A percentile compares a stretch with the other conserved stretches of the same genome.
Conservation (phyloP, 2,329 filamentous ascomycete species). For the Penicillium crustosum region DNA sequence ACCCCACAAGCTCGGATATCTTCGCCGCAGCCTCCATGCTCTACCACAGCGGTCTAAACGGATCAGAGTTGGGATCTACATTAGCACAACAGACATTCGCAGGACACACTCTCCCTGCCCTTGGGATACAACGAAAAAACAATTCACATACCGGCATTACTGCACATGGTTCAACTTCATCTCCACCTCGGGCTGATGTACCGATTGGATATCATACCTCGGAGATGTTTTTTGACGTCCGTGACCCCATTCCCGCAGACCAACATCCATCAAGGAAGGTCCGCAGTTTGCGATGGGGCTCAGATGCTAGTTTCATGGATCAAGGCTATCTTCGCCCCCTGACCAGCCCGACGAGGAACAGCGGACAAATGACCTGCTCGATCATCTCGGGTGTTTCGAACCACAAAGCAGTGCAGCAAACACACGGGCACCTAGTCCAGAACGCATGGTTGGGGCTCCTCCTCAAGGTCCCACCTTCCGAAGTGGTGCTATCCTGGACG, state of each 20-base stretch:
- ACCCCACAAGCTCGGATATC: slow-evolving; percentile 49
- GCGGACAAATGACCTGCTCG: slow-evolving; percentile 56
- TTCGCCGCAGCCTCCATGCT: slow-evolving; percentile 57
- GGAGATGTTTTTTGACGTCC: slow-evolving; percentile 41
- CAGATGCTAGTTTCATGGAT: slow-evolving; percentile 63
- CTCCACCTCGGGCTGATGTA: slow-evolving; percentile 22
- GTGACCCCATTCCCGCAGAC: slow-evolving; percentile 35
- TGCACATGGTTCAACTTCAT: slow-evolving; percentile 13
- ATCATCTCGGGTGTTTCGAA: slow-evolving; percentile 59
- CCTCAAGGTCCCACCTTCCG: slow-evolving; percentile 10
- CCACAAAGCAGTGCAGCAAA: slow-evolving; percentile 59
- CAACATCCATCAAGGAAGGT: slow-evolving; percentile 43
- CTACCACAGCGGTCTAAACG: slow-evolving; percentile 38
- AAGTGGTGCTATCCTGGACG: slow-evolving; percentile 19
- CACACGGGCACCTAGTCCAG: slow-evolving; percentile 61
- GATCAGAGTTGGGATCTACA: slow-evolving; percentile 30
- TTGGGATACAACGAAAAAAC: slow-evolving; percentile 19
- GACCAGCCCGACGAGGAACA: slow-evolving; percentile 60
- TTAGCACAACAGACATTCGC: slow-evolving; percentile 33
- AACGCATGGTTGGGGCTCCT: slow-evolving; percentile 24
- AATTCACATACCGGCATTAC: slow-evolving; percentile 22
- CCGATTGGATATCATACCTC: slow-evolving; percentile 38
- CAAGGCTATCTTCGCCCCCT: slow-evolving; percentile 61
- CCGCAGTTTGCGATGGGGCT: slow-evolving; percentile 62
- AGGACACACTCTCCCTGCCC: slow-evolving; percentile 22